A percentile compares a stretch with the other conserved stretches of the same genome.
phyloP scores from a whole-genome alignment of 441 rosid species.

The Codiaeum variegatum region DNA sequence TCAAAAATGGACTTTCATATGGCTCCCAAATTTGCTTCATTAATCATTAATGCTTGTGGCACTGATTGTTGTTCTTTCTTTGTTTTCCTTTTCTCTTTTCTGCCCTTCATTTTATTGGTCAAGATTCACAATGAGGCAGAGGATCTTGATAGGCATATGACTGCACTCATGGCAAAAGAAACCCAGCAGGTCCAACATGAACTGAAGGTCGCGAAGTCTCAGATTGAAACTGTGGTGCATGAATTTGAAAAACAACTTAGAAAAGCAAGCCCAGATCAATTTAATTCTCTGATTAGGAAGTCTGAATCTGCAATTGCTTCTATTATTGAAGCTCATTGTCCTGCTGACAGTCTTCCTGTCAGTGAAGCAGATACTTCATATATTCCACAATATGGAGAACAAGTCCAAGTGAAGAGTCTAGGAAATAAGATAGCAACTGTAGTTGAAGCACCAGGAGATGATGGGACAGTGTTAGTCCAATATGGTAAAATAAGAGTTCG shows the following conservation, averaged over 20 bases:
- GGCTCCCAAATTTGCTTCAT: neutral
- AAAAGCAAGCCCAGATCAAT: slow-evolving; percentile 44
- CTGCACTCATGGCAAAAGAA: slow-evolving; percentile 57
- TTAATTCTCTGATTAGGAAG: slow-evolving; percentile 50
- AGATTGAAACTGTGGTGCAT: slow-evolving; percentile 46
- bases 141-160: slow-evolving; percentile 59
- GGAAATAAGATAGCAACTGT: slow-evolving; percentile 74
- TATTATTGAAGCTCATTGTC: slow-evolving; percentile 51
- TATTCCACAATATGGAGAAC: slow-evolving; percentile 63
- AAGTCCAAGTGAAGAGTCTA: slow-evolving; percentile 59
- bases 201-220: slow-evolving; percentile 42
- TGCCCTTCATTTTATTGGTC: slow-evolving; percentile 18
- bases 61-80: slow-evolving; percentile 3
- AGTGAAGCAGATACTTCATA: slow-evolving; percentile 36
- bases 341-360: slow-evolving; percentile 30
- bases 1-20: neutral
- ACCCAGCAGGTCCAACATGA: slow-evolving; percentile 53
- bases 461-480: slow-evolving; percentile 62
- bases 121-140: slow-evolving; percentile 69
- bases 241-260: slow-evolving; percentile 55
- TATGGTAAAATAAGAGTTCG: slow-evolving; percentile 80
- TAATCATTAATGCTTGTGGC: neutral
- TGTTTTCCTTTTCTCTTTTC: slow-evolving; percentile 9
- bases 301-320: slow-evolving; percentile 64
- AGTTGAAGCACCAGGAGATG: slow-evolving; percentile 66